Evolutionary conservation across 179 eudicot genomes (phyloP).

Genomic region (Beta lomatogona): DNA sequence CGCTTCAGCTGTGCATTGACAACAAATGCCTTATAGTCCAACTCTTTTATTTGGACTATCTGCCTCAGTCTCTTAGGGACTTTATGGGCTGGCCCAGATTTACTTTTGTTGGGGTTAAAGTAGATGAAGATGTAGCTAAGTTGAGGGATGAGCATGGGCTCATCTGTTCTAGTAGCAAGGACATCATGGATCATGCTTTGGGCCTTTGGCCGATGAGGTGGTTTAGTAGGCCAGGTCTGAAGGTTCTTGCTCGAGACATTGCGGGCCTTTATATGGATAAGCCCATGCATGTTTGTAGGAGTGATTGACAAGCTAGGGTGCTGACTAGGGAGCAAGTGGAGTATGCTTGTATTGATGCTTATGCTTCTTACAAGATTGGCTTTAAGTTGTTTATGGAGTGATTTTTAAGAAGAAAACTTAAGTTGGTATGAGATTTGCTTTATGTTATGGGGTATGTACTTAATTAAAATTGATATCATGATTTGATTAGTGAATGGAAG

Average conservation of each 20-base stretch:
- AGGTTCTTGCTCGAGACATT: conserved; percentile 11
- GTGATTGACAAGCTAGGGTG: conserved; percentile 65
- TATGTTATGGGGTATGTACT: not conserved
- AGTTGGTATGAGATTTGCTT: not conserved
- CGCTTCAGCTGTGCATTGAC: conserved; percentile 57
- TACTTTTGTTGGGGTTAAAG: conserved; percentile 57
- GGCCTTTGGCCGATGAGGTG: conserved; percentile 36
- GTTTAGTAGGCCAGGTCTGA: conserved; percentile 27
- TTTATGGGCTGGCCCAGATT: conserved; percentile 43
- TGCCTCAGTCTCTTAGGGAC: conserved; percentile 42
- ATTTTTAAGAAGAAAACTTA: not conserved
- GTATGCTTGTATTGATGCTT: conserved; percentile 75
- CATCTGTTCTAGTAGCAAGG: conserved; percentile 29
- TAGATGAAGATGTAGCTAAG: conserved; percentile 45
- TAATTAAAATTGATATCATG: not conserved
- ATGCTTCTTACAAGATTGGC: conserved; percentile 63
- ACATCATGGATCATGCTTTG: conserved; percentile 36
- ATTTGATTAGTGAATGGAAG: not conserved
- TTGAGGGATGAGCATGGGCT: conserved; percentile 52
- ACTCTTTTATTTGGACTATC: conserved; percentile 52
- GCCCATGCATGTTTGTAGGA: conserved; percentile 51
- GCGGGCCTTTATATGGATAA: conserved; percentile 27
- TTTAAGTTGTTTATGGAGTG: conserved; percentile 5
- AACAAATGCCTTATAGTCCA: conserved; percentile 51
- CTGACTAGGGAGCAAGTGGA: conserved; percentile 49